Conservation (phyloP, 2,329 filamentous ascomycete species). For the Dothideomycetidae sp. region DNA sequence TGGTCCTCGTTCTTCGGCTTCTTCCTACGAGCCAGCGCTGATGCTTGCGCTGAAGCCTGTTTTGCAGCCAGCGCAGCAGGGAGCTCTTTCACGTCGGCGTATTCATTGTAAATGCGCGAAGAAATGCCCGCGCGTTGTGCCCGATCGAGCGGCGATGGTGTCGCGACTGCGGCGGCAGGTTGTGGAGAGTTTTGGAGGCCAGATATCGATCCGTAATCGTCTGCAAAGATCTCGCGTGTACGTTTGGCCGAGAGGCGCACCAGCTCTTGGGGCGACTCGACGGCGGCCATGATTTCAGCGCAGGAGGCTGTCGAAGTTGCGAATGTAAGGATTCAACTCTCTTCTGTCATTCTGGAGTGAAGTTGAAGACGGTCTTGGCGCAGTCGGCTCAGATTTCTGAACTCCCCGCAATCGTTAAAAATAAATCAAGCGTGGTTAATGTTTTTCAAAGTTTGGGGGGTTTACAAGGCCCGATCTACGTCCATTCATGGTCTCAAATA, state of each 20-base stretch:
- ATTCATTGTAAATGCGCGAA: conserved; percentile 55
- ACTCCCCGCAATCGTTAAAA: too few species aligned
- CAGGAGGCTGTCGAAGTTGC: background rate
- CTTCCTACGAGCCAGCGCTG: conserved; percentile 48
- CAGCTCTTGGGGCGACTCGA: conserved; percentile 17
- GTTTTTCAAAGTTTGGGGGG: too few species aligned
- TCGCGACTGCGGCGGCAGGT: conserved; percentile 30
- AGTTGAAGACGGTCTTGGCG: too few species aligned
- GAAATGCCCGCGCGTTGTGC: conserved; percentile 36
- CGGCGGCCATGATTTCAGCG: conserved; percentile 4
- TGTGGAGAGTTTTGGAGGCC: conserved; percentile 29
- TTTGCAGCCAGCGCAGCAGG: conserved; percentile 68
- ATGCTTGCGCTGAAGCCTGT: conserved; percentile 47
- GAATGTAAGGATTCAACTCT: too few species aligned
- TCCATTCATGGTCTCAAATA: too few species aligned
- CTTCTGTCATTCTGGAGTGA: too few species aligned
- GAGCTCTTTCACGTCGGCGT: conserved; percentile 61
- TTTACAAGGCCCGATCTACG: too few species aligned
- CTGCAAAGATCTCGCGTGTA: conserved; percentile 39
- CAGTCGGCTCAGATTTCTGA: too few species aligned
- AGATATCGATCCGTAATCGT: conserved; percentile 34
- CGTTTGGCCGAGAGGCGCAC: conserved; percentile 38
- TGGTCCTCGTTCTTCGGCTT: conserved; percentile 43
- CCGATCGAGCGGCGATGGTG: conserved; percentile 29
- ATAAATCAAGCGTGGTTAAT: too few species aligned